A percentile compares a stretch with the other conserved stretches of the same genome.
Evolutionary conservation across 768 basidiomycete genomes (phyloP).

Genomic region (Pleurotus salmoneostramineus): DNA sequence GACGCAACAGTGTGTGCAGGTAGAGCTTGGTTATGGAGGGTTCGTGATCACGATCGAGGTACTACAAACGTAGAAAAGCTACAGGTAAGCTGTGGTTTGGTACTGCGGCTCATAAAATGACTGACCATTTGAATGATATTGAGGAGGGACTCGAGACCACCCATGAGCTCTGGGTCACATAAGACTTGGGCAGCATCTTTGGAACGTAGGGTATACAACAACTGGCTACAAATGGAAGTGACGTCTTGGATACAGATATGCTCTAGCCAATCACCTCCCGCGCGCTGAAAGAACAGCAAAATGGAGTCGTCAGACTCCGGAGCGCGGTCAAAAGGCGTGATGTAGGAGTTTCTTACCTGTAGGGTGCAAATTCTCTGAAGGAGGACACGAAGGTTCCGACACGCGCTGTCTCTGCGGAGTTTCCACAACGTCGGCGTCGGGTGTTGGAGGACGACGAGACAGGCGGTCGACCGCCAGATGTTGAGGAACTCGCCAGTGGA

Average conservation of each 20-base stretch:
- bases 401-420: slow-evolving; percentile 1
- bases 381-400: background rate
- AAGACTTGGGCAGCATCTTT: slow-evolving; percentile 4
- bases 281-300: background rate
- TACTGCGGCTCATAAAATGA: background rate
- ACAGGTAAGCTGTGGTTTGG: background rate
- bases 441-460: background rate
- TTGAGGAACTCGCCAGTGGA: slow-evolving; percentile 4
- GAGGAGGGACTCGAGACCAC: slow-evolving; percentile 1
- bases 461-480: slow-evolving; percentile 6
- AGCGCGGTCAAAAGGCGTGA: background rate
- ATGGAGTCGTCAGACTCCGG: background rate
- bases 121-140: slow-evolving; percentile 3
- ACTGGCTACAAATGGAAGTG: slow-evolving; percentile 6
- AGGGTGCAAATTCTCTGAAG: slow-evolving; percentile 1
- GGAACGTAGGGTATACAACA: slow-evolving; percentile 4
- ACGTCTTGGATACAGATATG: background rate
- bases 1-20: background rate
- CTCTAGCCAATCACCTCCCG: slow-evolving; percentile 4
- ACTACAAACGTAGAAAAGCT: background rate
- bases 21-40: slow-evolving; percentile 1
- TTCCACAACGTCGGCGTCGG: background rate
- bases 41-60: slow-evolving; percentile 2
- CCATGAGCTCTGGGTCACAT: slow-evolving; percentile 2
- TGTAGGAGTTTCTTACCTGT: background rate